phyloP scores from a whole-genome alignment of 2,329 filamentous ascomycete genomes.

The Macroventuria anomochaeta region DNA sequence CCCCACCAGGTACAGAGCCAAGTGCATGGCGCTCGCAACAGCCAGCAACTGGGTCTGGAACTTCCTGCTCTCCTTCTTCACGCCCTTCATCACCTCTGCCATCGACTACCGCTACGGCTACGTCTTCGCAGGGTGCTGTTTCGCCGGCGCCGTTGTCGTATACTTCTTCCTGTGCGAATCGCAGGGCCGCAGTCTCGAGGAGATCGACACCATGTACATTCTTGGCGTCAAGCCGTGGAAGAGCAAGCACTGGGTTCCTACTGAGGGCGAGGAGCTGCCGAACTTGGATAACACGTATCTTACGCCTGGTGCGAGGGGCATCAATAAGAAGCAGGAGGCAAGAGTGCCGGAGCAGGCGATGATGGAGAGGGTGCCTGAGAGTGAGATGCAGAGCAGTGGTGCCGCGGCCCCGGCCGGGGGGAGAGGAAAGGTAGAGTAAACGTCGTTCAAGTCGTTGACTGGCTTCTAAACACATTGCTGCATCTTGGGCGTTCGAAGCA shows the following conservation, averaged over 20 bases:
- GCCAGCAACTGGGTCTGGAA: conserved; percentile 55
- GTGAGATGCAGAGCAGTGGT: conserved; percentile 18
- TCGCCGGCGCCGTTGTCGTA: conserved; percentile 68
- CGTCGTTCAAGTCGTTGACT: too few species aligned
- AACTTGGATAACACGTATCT: conserved; percentile 43
- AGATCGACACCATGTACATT: conserved; percentile 77
- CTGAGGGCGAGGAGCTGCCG: conserved; percentile 44
- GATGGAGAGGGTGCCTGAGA: conserved; percentile 27
- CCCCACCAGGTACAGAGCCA: conserved; percentile 60
- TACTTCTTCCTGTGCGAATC: conserved; percentile 81
- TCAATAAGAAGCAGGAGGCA: conserved; percentile 45
- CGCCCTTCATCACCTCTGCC: conserved; percentile 74
- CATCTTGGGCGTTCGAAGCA: too few species aligned
- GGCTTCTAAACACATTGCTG: too few species aligned
- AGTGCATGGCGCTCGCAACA: conserved; percentile 54
- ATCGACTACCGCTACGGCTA: conserved; percentile 79
- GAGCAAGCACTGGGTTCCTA: conserved; percentile 54
- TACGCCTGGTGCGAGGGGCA: conserved; percentile 43
- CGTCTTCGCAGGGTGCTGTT: conserved; percentile 75
- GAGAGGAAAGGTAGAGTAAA: too few species aligned
- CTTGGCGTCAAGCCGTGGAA: conserved; percentile 57
- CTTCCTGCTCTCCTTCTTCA: conserved; percentile 69
- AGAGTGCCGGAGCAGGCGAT: conserved; percentile 32
- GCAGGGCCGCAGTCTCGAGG: conserved; percentile 75
- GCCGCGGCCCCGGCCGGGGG: too few species aligned